Evolutionary conservation across 305 asterid genomes (phyloP).

Genomic region (Fraxinus albicans): DNA sequence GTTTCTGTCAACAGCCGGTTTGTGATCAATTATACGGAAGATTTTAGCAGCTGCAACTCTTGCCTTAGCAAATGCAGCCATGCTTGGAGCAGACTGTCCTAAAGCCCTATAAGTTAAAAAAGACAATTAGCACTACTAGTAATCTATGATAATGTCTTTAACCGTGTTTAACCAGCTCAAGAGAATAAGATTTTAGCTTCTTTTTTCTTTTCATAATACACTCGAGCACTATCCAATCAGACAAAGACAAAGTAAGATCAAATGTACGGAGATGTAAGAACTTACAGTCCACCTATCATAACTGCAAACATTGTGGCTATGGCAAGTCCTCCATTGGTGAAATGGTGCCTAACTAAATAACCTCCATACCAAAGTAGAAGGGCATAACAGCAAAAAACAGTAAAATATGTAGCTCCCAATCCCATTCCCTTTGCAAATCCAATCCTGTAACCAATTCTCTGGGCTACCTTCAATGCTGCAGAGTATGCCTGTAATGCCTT

Average conservation of each 20-base stretch:
- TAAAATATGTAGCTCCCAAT: slow-evolving; percentile 53
- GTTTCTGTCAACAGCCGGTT: slow-evolving; percentile 39
- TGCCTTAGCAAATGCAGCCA: slow-evolving; percentile 57
- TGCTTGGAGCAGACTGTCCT: slow-evolving; percentile 59
- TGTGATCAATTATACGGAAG: slow-evolving; percentile 49
- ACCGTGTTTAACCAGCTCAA: background rate
- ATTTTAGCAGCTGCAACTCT: slow-evolving; percentile 55
- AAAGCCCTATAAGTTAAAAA: slow-evolving; percentile 35
- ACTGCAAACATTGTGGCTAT: slow-evolving; percentile 60
- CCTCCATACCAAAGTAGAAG: slow-evolving; percentile 62
- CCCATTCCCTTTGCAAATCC: slow-evolving; percentile 52
- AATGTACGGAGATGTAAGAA: slow-evolving; percentile 3
- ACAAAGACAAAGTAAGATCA: background rate
- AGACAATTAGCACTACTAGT: background rate
- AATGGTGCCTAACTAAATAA: slow-evolving; percentile 50
- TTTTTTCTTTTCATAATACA: background rate
- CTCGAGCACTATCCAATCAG: background rate
- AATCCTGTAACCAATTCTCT: slow-evolving; percentile 48
- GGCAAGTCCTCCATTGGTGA: slow-evolving; percentile 58
- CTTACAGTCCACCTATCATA: slow-evolving; percentile 63
- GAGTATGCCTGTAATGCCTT: slow-evolving; percentile 50
- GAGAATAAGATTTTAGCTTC: background rate
- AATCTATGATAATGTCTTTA: background rate
- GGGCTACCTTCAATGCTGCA: slow-evolving; percentile 45
- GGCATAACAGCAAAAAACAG: slow-evolving; percentile 53